Evolutionary conservation across 2,329 filamentous ascomycete species (phyloP), one percentile per base, ranked within the genome.

Genomic region (Claviceps lovelessii): DNA sequence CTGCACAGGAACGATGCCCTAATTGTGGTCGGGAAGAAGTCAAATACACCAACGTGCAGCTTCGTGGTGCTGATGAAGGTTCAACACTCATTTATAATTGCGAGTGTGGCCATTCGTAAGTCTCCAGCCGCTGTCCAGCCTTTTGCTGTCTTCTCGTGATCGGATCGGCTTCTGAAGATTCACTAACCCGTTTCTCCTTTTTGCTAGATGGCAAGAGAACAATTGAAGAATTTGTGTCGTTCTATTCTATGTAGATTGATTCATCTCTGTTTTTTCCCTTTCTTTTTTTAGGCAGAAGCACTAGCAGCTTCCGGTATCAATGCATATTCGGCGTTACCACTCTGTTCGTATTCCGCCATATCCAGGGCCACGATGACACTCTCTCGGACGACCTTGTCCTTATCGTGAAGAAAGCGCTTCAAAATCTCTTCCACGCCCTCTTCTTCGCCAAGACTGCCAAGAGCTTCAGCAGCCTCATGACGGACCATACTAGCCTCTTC

Each of bases 321-420:
- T 49, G 93, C 93, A 75, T 98, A 98, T 68, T 98, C 90, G 37
- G 83, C 74, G 70, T 95, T 83, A 46, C 88, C 87, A 61, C 83
- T 87, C 75, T 87, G 89, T 76, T 98, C 93, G 65, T 89, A 96
- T 66, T 96, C 91, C 11, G 90, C 93, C 89, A 98, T 98, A 70
- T 98, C 93, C 61, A 98, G 76, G 48, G 93, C 93, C 55, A 98
- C 93, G 62, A 96, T 83, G 44, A 95, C 84, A 69, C 91, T 97
- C 67, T 98, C 93, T 57, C 90, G 82, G 46, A 98, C 93, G 6
- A 98, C 90, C 68, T 88, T 83, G 70, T 97, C 91, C 58, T 89
- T 83, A 68, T 98, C 94, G 59, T 95, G 75, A 60, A 97, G 72
- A 72, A 96, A 97, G 59, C 76, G 78, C 71, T 81, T 88, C 65